Base-by-base conservation (phyloP, 371 early-diverging fungal species). In the Mucor sp. region DNA sequence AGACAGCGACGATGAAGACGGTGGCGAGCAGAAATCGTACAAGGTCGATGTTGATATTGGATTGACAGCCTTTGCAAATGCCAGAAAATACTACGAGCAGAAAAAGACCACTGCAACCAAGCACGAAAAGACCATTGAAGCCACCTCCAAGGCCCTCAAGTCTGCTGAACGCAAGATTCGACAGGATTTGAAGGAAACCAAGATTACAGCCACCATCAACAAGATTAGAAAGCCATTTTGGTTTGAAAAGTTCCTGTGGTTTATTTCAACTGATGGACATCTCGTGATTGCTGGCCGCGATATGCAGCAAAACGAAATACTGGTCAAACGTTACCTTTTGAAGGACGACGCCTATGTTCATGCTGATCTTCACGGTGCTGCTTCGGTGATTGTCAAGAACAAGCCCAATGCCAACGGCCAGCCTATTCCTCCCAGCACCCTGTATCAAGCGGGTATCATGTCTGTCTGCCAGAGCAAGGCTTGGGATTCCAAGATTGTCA, bases 201-300 rank as follows among this genome's bases (percentile, higher is more conserved):
- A 87, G 65, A 90, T 89, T 25, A 91, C 90, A 6, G 87, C 91
- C 0, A 81, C 90, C 17, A 94, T 95, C 68, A 89, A 85, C 62
- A 90, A 93, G 72, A 89, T 91, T 53, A 93, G 99, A 69, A 96
- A 95, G 66, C 92, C 94, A 3, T 95, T 90, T 56, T 99, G 99
- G 99, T 99, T 99, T 85, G 99, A 99, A 79, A 99, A 98, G 85
- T 99, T 99, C 71, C 69, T 93, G 57, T 99, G 99, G 98, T 99
- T 98, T 74, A 86, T 99, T 32, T 91, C 95, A 5, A 93, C 96
- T 0, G 99, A 99, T 70, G 94, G 95, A 60, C 93, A 93, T 69
- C 78, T 99, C 63, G 92, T 99, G 17, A 87, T 99, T 72, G 98
- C 95, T 33, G 99, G 99, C 44, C 91, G 93, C 50, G 99, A 99